A percentile compares a stretch with the other conserved stretches of the same genome.
Conservation (phyloP, 495 filamentous ascomycete genomes). For the Penicillium mononematosum region DNA sequence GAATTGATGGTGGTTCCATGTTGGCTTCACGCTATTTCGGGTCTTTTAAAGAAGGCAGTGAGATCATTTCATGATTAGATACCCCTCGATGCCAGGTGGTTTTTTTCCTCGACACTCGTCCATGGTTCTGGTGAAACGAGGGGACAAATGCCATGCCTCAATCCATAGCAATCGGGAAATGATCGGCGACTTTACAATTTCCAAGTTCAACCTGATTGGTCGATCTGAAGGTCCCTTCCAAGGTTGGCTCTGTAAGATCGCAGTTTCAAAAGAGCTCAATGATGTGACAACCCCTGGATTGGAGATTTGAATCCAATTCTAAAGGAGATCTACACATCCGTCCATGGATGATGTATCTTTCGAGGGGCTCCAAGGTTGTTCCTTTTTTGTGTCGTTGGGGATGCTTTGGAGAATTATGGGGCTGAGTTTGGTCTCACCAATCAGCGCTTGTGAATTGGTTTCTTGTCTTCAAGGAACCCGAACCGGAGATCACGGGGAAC, state of each 20-base stretch:
- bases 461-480: too few species aligned
- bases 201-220: constrained; percentile 12
- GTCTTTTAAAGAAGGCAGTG: constrained; percentile 10
- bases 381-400: too few species aligned
- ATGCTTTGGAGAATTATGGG: too few species aligned
- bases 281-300: constrained; percentile 15
- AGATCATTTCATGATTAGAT: neutral
- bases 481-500: too few species aligned
- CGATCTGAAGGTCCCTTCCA: constrained; percentile 9
- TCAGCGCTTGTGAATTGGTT: neutral
- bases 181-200: constrained; percentile 18
- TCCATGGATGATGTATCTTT: too few species aligned
- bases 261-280: constrained; percentile 4
- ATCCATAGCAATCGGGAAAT: neutral
- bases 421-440: neutral
- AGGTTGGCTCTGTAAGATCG: too few species aligned
- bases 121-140: constrained; percentile 10
- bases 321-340: neutral
- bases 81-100: constrained; percentile 2
- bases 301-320: neutral
- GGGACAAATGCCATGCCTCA: too few species aligned
- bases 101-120: constrained; percentile 2
- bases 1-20: constrained; percentile 23
- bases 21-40: neutral
- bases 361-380: too few species aligned